Evolutionary conservation across 371 early-diverging fungal species (phyloP), one percentile per base, ranked within the genome.

Genomic region (Zopfochytrium polystomum): DNA sequence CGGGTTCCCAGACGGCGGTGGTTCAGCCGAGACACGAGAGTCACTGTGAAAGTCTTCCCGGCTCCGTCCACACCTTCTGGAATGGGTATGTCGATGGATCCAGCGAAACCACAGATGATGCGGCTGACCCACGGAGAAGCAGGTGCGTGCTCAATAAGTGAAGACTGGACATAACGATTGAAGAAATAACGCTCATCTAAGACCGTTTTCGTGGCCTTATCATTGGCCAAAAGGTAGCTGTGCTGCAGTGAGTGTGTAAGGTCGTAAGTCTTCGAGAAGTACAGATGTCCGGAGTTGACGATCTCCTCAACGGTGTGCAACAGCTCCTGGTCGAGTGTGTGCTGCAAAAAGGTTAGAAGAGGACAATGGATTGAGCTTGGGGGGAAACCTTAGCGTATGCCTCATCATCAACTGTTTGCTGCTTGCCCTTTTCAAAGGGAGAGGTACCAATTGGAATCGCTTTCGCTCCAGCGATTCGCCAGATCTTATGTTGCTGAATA

Each of bases 1-100:
- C 88, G 79, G 9, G 82, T 76, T 1, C 88, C 88, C n/a, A 79
- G 60, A 22, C 85, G 73, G 22, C 73, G 67, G 60, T 72, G 71
- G 43, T 75, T 81, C 47, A 82, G 58, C 31, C 87, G 73, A 30
- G 83, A 83, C 27, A 87, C 55, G 25, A 87, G 67, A 4, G 66
- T 61, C 3, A 76, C 57, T n/a, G 69, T 75, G 65, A 68, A 78
- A n/a, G 70, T 54, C 6, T 23, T 13, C 11, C 25, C 47, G 20
- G 52, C 25, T 9, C 33, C 29, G 22, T 49, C 13, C 18, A 33
- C 15, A 15, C 47, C 60, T 29, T 65, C 52, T n/a, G n/a, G n/a
- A 5, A 62, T 29, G 6, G 55, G 52, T 18, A 76, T 53, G 33
- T 80, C 76, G 50, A 79, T 67, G 11, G 64, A 53, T 3, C 80